Evolutionary conservation across 1,139 yeast genomes (phyloP).

Genomic region (Spencermartinsiella ligniputridi): DNA sequence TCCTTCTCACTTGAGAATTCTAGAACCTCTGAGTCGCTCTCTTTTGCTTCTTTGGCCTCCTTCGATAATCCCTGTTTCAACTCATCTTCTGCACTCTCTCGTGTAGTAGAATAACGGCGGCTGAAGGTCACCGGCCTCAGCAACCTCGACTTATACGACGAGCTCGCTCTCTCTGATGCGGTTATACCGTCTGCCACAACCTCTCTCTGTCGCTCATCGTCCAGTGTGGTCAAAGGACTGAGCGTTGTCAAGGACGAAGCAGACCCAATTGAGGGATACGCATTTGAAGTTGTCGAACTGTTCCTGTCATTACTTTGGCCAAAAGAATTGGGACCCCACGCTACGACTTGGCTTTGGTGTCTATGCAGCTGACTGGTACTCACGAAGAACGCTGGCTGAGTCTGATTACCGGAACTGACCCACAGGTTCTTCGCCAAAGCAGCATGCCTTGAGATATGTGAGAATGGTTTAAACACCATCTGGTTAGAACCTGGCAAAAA

Average conservation of each 20-base stretch:
- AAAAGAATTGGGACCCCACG: conserved; percentile 18
- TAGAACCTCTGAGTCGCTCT: not conserved
- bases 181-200: conserved; percentile 17
- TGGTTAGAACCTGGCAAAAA: too few relatives aligned
- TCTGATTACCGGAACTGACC: conserved; percentile 23
- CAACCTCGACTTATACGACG: conserved; percentile 8
- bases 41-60: not conserved
- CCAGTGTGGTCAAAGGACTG: conserved; percentile 29
- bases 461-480: conserved; percentile 37
- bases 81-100: conserved; percentile 1
- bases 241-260: conserved; percentile 22
- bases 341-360: conserved; percentile 36
- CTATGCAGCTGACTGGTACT: conserved; percentile 38
- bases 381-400: conserved; percentile 36
- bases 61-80: too few relatives aligned
- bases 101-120: conserved; percentile 12
- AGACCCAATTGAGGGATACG: conserved; percentile 20
- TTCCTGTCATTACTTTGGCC: conserved; percentile 13
- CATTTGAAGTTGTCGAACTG: conserved; percentile 16
- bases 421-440: conserved; percentile 35
- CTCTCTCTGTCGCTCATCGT: conserved; percentile 31
- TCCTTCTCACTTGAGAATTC: conserved; percentile 8
- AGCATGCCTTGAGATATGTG: conserved; percentile 34
- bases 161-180: conserved; percentile 1
- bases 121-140: conserved; percentile 5